Evolutionary conservation across 768 basidiomycete species (phyloP).

Genomic region (button mushroom (Agaricus bisporus)): DNA sequence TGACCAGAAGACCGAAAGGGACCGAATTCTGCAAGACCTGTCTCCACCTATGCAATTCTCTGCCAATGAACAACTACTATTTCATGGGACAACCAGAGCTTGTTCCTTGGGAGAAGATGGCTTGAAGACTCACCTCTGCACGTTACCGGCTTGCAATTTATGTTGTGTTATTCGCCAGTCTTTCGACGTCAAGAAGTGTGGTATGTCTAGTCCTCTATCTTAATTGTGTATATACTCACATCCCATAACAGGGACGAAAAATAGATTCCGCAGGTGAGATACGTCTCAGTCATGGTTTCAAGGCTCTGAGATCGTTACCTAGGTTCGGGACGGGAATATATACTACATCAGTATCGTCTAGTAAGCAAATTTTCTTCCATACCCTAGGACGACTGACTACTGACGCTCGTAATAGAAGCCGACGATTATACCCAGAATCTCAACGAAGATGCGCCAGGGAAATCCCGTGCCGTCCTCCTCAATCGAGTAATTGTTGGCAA

Average conservation of each 20-base stretch:
- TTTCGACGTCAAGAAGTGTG: constrained; percentile 55
- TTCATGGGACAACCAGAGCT: constrained; percentile 60
- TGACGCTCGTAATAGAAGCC: constrained; percentile 38
- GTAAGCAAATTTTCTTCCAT: constrained; percentile 26
- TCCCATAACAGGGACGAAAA: constrained; percentile 37
- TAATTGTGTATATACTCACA: neutral
- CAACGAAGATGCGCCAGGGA: constrained; percentile 28
- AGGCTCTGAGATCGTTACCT: neutral
- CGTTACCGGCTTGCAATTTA: constrained; percentile 42
- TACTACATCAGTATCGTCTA: constrained; percentile 60
- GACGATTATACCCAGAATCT: constrained; percentile 53
- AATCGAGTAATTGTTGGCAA: constrained; percentile 63
- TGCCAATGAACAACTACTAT: constrained; percentile 53
- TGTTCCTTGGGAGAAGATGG: constrained; percentile 53
- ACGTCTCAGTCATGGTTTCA: too few relatives aligned
- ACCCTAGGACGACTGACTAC: neutral
- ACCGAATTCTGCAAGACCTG: constrained; percentile 20
- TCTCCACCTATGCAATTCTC: constrained; percentile 18
- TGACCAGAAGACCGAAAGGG: constrained; percentile 16
- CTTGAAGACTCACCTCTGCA: constrained; percentile 41
- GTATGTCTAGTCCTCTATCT: constrained; percentile 24
- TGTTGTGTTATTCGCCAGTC: constrained; percentile 54
- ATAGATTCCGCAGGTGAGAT: constrained; percentile 37
- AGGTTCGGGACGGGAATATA: constrained; percentile 72
- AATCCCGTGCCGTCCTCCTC: constrained; percentile 43